Evolutionary conservation across 2,329 filamentous ascomycete genomes (phyloP), one percentile per base, ranked within the genome.

Genomic region (Alternaria sp.): DNA sequence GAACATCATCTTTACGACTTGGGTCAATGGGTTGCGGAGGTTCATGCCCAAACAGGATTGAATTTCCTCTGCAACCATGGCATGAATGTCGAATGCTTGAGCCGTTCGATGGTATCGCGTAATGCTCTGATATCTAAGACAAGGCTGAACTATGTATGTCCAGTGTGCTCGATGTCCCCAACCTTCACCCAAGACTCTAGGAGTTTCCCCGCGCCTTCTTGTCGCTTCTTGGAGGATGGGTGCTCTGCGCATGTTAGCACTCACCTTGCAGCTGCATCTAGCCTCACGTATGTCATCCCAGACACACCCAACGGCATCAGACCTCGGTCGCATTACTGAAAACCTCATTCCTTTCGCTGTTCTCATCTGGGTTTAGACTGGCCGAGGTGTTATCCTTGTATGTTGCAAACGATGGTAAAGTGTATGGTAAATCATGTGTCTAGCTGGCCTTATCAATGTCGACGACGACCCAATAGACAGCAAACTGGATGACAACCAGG

Each of bases 211-310:
- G 29, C 44, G 17, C 31, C 14, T 48, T 48, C 21, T 21, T 26
- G 13, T 8, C 31, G 9, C 10, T 24, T 48, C 21, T 26, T 34
- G 13, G 7, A 48, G 31, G 17, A 7, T 24, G 21, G 8, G 11
- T 36, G 4, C n/a, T 26, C 2, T 23, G 2, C 5, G 21, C 36
- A 48, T 24, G 36, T 48, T 48, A 36, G 13, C 31, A 21, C 9
- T 48, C 10, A 34, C 13, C 44, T 31, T 29, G 44, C 29, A 34
- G 29, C 44, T 34, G 31, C 44, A 48, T 36, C 36, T 48, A 48
- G 44, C 23, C 10, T 48, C 8, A 8, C 5, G 17, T 4, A 48
- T 34, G 36, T 21, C n/a, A 5, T 6, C 13, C 8, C 8, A 29
- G 21, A 2, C 31, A 24, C 4, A 36, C 21, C 4, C 17, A 40